Conservation (phyloP, 2,329 filamentous ascomycete genomes). For the Sarocladiaceae sp. region DNA sequence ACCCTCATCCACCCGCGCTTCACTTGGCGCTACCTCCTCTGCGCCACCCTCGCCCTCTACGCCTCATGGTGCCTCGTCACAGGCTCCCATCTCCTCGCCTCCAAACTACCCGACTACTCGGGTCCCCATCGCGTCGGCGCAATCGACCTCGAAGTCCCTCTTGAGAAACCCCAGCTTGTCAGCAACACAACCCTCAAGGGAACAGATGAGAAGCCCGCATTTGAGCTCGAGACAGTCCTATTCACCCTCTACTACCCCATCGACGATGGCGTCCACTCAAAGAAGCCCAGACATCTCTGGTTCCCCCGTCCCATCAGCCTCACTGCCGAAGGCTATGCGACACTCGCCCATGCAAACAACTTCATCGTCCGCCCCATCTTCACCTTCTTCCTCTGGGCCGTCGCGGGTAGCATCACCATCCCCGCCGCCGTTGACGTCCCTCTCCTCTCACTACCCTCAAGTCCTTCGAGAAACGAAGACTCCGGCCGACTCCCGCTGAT, state of each 20-base stretch:
- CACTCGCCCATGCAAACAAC: conserved; percentile 36
- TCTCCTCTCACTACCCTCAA: conserved; percentile 20
- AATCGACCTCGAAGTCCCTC: conserved; percentile 40
- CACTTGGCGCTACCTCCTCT: conserved; percentile 27
- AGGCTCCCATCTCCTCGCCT: conserved; percentile 36
- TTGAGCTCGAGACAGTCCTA: conserved; percentile 39
- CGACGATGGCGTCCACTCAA: conserved; percentile 19
- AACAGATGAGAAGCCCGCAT: conserved; percentile 29
- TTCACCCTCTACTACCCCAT: conserved; percentile 45
- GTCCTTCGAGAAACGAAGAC: conserved; percentile 8
- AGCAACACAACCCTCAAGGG: conserved; percentile 27
- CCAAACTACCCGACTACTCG: conserved; percentile 35
- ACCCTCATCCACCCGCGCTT: conserved; percentile 24
- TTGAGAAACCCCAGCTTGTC: conserved; percentile 24
- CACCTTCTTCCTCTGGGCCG: conserved; percentile 32
- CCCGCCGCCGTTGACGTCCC: conserved; percentile 42
- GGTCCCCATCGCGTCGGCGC: conserved; percentile 39
- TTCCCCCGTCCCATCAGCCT: conserved; percentile 36
- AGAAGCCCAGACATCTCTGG: conserved; percentile 33
- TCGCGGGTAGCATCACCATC: conserved; percentile 39
- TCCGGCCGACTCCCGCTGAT: conserved; percentile 33
- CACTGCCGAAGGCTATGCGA: conserved; percentile 40
- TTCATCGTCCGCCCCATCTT: conserved; percentile 36
- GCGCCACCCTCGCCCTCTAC: conserved; percentile 24
- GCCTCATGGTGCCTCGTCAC: conserved; percentile 32